Conservation (phyloP, 306 rosid genomes). For the Prinsepia uniflora region DNA sequence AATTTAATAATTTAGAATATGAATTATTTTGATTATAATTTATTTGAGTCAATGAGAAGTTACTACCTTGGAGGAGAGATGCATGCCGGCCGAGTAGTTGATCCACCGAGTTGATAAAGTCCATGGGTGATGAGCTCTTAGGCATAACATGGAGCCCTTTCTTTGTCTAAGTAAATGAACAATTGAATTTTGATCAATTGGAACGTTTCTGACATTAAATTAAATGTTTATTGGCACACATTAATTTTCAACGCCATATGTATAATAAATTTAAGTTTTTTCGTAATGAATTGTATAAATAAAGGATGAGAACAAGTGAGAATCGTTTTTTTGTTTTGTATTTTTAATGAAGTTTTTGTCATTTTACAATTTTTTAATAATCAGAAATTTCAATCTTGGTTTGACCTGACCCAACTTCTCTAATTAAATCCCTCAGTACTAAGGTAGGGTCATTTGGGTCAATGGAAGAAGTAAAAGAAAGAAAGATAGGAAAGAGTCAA, state of each 20-base stretch:
- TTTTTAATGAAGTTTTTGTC: too few species aligned
- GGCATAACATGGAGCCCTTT: not conserved
- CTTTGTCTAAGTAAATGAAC: not conserved
- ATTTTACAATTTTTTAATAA: too few species aligned
- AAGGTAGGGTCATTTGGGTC: constrained; percentile 12
- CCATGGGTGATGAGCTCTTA: not conserved
- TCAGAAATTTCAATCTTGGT: too few species aligned
- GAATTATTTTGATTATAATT: too few species aligned
- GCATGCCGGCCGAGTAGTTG: not conserved
- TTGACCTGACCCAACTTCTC: too few species aligned
- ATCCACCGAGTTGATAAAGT: not conserved
- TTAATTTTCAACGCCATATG: not conserved
- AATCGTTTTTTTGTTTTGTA: too few species aligned
- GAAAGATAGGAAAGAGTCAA: constrained; percentile 37
- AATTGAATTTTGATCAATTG: not conserved
- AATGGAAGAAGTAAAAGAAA: constrained; percentile 4
- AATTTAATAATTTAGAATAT: too few species aligned
- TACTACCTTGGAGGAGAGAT: too few species aligned
- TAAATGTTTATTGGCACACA: not conserved
- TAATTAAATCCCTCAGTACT: too few species aligned
- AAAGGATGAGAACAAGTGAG: too few species aligned
- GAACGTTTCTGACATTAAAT: not conserved
- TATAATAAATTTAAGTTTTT: not conserved
- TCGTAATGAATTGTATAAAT: too few species aligned
- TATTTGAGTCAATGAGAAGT: too few species aligned